phyloP scores from a whole-genome alignment of 1,139 yeast species.

The Candida anutae region DNA sequence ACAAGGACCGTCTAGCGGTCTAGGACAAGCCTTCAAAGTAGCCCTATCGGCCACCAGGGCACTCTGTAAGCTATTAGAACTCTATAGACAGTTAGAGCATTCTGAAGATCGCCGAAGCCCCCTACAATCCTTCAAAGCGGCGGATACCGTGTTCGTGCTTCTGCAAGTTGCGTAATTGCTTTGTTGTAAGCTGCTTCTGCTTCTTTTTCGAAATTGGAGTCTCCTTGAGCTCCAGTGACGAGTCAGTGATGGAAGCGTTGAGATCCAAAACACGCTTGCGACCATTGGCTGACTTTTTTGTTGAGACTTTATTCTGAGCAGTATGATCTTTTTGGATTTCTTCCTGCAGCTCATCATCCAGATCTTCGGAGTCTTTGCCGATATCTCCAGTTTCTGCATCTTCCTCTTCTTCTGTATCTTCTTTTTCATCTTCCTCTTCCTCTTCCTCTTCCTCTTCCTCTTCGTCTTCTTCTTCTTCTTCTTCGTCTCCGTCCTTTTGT shows the following conservation, averaged over 20 bases:
- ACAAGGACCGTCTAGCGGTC: no score
- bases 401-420: slow-evolving; percentile 5
- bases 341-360: slow-evolving; percentile 9
- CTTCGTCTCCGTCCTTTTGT: slow-evolving; percentile 9
- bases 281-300: slow-evolving; percentile 7
- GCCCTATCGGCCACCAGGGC: no score
- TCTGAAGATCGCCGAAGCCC: no score
- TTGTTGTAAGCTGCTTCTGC: slow-evolving; percentile 33
- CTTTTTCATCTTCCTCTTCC: slow-evolving; percentile 10
- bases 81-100: no score
- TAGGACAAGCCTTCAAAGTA: no score
- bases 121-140: slow-evolving; percentile 57
- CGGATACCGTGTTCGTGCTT: slow-evolving; percentile 61
- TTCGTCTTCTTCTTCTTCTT: slow-evolving; percentile 7
- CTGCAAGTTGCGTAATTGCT: slow-evolving; percentile 41
- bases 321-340: slow-evolving; percentile 4
- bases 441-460: slow-evolving; percentile 6
- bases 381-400: slow-evolving; percentile 5
- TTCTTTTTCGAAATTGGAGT: slow-evolving; percentile 11
- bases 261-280: slow-evolving; percentile 14
- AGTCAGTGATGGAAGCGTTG: slow-evolving; percentile 5
- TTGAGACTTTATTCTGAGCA: slow-evolving; percentile 4
- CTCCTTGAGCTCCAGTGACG: not conserved
- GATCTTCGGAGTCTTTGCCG: no score
- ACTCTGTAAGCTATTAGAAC: no score